Evolutionary conservation across 768 basidiomycete species (phyloP).

Genomic region (Mycena latifolia): DNA sequence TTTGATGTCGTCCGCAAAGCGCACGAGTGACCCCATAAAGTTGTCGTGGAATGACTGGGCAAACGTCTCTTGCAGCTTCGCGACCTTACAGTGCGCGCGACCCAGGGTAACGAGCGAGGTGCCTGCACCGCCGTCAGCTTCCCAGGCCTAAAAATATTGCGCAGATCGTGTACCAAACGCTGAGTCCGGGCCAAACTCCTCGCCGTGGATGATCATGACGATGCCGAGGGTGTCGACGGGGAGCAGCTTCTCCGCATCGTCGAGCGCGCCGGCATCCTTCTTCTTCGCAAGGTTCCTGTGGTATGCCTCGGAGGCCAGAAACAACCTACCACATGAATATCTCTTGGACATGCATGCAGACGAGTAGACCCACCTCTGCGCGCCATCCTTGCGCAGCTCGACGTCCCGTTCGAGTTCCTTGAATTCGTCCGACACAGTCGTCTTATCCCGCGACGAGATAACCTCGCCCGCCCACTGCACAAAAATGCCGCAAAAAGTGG

Average conservation of each 20-base stretch:
- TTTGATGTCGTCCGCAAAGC: conserved; percentile 79
- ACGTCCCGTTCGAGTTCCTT: conserved; percentile 87
- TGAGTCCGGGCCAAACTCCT: conserved; percentile 84
- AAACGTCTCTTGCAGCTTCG: conserved; percentile 87
- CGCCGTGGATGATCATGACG: conserved; percentile 89
- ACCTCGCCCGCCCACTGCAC: conserved; percentile 90
- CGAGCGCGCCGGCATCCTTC: conserved; percentile 72
- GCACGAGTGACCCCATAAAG: conserved; percentile 75
- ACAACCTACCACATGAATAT: conserved; percentile 62
- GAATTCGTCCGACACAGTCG: conserved; percentile 82
- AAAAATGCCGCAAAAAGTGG: conserved; percentile 43
- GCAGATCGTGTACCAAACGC: conserved; percentile 68
- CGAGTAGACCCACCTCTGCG: conserved; percentile 67
- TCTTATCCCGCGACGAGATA: conserved; percentile 87
- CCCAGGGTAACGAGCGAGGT: conserved; percentile 81
- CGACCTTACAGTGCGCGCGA: conserved; percentile 87
- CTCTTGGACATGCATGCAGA: neutral
- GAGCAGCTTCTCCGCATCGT: conserved; percentile 77
- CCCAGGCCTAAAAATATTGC: no score
- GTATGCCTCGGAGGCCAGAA: conserved; percentile 78
- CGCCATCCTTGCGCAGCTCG: conserved; percentile 81
- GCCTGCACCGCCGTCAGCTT: conserved; percentile 56
- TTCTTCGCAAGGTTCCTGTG: conserved; percentile 81
- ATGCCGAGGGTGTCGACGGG: conserved; percentile 85
- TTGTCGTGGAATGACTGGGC: conserved; percentile 80